Conservation (phyloP, 2,329 filamentous ascomycete genomes). For the Fusarium staphyleae region DNA sequence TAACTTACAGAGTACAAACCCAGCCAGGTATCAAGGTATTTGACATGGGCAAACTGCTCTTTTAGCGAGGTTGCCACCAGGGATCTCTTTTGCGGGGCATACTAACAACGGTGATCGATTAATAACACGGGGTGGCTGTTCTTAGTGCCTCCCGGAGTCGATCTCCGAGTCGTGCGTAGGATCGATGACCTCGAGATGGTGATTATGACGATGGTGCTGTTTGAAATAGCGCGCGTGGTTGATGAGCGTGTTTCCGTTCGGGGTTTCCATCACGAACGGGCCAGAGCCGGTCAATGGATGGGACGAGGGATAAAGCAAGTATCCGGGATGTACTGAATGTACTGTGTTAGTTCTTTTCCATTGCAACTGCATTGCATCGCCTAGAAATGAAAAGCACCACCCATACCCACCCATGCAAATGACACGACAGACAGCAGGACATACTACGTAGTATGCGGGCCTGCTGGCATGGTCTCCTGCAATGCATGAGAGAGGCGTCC, state of each 20-base stretch:
- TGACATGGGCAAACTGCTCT: not conserved
- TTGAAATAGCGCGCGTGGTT: not conserved
- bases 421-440: not conserved
- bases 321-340: too few species aligned
- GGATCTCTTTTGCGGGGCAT: slow-evolving; percentile 6
- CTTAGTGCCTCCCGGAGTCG: slow-evolving; percentile 3
- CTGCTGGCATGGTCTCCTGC: not conserved
- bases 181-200: slow-evolving; percentile 28
- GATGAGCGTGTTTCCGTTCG: not conserved
- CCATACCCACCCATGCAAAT: not conserved
- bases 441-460: not conserved
- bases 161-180: slow-evolving; percentile 8
- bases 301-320: not conserved
- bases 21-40: too few species aligned
- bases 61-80: not conserved
- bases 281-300: too few species aligned
- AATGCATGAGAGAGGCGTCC: not conserved
- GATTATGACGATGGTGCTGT: not conserved
- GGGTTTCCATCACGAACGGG: too few species aligned
- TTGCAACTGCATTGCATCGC: not conserved
- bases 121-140: not conserved
- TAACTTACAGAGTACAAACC: too few species aligned
- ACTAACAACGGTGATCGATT: slow-evolving; percentile 8
- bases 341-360: not conserved
- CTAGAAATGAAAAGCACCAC: not conserved